Evolutionary conservation across 1,284 basidiomycete genomes (phyloP), one percentile per base, ranked within the genome.

Genomic region (Pseudozyma hubeiensis): DNA sequence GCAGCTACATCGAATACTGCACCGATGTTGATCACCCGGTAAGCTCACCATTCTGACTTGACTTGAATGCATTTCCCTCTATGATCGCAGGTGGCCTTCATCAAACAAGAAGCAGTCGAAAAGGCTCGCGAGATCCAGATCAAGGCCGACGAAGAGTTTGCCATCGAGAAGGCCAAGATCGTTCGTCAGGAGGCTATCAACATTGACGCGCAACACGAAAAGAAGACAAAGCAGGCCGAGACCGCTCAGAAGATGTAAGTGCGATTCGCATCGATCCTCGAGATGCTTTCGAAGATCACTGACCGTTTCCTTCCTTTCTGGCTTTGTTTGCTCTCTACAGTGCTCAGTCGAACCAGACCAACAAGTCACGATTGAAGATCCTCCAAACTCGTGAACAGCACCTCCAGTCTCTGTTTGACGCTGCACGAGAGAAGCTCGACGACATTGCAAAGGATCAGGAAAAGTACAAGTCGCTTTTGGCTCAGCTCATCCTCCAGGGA

Each of bases 331-430:
- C 33, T 17, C 51, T 9, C 13, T 35, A 41, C 84, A 99, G 96
- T 81, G 90, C 94, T 7, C 93, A 97, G 84, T 99, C 96, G 4
- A 98, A 93, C 39, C 89, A 95, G 68, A 97, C 94, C 78, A 99
- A 99, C 69, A 80, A 89, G 93, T 94, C 95, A 7, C 93, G 97
- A 56, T 89, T 99, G 80, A 90, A 90, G 85, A 88, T 99, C 31
- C 90, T 99, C 17, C 92, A 96, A 84, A 90, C 91, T 65, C 90
- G 95, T 54, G 96, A 99, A 85, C 93, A 97, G 84, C 90, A 95
- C 71, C 88, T 98, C 4, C 92, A 97, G 81, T 90, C 92, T 60
- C 89, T 98, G 62, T 99, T 99, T 85, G 86, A 89, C 14, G 88
- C 89, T 4, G 90, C 94, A 1, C 90, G 92, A 65, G 87, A 88